These are phyloP conservation scores for Penicillium samsonianum DNA, from an alignment of 495 filamentous ascomycete genomes.

Conservation along the genomic window DNA sequence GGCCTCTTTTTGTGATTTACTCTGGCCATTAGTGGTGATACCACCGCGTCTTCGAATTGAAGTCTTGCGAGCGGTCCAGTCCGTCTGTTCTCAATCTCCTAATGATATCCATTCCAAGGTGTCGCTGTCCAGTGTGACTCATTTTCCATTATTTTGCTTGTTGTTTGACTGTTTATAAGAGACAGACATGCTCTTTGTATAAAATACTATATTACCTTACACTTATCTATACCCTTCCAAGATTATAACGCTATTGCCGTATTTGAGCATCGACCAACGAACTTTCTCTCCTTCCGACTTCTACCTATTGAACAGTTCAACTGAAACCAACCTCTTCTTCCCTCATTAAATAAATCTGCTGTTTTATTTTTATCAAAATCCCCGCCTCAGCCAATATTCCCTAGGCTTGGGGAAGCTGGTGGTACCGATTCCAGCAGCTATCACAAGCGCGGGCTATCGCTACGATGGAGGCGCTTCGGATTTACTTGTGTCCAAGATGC, in stretches of 20 bases:
- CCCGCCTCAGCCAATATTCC: no score
- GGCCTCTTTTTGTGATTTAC: slow-evolving; percentile 14
- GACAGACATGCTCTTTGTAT: not conserved
- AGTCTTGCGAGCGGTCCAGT: not conserved
- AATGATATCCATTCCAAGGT: slow-evolving; percentile 3
- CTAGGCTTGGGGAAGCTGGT: no score
- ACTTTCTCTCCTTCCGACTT: no score
- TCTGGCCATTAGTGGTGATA: slow-evolving; percentile 3
- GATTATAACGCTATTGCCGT: not conserved
- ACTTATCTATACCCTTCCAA: not conserved
- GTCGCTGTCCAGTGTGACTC: not conserved
- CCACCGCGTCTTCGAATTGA: not conserved
- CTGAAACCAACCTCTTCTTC: no score
- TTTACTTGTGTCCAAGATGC: no score
- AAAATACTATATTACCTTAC: not conserved
- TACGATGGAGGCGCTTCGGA: no score
- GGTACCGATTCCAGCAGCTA: no score
- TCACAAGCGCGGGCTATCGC: no score
- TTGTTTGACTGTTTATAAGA: not conserved
- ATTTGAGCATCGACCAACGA: slow-evolving; percentile 4
- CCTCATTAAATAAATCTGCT: no score
- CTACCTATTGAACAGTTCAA: no score
- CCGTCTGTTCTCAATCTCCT: slow-evolving; percentile 1
- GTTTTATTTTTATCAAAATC: no score
- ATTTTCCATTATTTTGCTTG: not conserved